Conservation (phyloP, 306 rosid species). For the Lotus japonicus region DNA sequence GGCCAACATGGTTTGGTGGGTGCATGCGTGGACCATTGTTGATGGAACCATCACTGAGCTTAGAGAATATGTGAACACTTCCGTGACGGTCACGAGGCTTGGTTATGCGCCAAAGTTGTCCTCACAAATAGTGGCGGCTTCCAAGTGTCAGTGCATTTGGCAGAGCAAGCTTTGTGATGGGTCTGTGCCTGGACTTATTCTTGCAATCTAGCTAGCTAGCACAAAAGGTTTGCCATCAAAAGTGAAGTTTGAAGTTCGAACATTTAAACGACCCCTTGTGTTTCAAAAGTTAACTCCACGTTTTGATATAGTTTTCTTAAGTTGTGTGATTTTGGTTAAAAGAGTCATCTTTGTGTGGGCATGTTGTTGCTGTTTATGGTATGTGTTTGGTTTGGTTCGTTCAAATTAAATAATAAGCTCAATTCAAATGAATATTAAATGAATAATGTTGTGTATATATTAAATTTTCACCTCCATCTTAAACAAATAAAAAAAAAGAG, state of each 20-base stretch:
- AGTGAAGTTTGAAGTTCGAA: too few species aligned
- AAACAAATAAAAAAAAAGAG: too few species aligned
- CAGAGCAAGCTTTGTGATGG: conserved; percentile 47
- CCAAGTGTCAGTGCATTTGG: conserved; percentile 55
- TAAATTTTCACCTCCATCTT: too few species aligned
- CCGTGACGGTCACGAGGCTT: conserved; percentile 53
- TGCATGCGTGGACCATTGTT: conserved; percentile 62
- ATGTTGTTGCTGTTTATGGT: neutral
- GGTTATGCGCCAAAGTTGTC: neutral
- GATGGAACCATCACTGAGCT: conserved; percentile 54
- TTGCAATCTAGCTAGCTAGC: conserved; percentile 49
- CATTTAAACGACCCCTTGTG: too few species aligned
- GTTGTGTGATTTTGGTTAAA: neutral
- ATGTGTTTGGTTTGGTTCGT: neutral
- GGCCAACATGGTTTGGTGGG: conserved; percentile 53
- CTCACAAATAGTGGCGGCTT: neutral
- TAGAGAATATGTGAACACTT: conserved; percentile 73
- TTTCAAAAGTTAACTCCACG: too few species aligned
- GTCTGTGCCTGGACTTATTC: conserved; percentile 68
- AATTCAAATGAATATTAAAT: neutral
- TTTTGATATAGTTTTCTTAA: too few species aligned
- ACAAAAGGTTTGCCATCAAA: neutral
- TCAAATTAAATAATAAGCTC: neutral
- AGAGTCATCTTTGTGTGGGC: neutral
- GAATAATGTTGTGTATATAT: too few species aligned